Percentiles rank a stretch among this genome's conserved stretches.
Conservation (phyloP, 208 protist species). For the Leptomonas pyrrhocoris region DNA sequence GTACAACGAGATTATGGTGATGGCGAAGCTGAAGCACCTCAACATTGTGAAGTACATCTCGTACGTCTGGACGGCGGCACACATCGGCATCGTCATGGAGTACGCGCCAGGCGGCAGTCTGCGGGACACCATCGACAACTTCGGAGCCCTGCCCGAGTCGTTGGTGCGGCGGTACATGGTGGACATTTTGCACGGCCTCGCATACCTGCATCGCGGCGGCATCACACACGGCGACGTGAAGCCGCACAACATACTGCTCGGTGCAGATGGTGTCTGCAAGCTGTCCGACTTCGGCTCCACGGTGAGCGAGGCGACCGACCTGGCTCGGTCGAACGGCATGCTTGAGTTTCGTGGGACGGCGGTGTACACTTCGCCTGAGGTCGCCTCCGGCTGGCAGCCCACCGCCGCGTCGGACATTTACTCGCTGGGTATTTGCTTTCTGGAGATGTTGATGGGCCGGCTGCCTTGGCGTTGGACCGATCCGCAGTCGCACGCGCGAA, state of each 20-base stretch:
- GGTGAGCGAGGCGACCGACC: conserved; percentile 42
- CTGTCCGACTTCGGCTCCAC: conserved; percentile 89
- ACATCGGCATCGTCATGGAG: conserved; percentile 87
- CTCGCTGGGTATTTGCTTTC: conserved; percentile 77
- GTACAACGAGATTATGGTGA: conserved; percentile 60
- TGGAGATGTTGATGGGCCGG: conserved; percentile 79
- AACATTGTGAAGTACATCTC: conserved; percentile 86
- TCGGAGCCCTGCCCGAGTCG: conserved; percentile 55
- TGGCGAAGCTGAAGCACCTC: conserved; percentile 71
- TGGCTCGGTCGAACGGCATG: conserved; percentile 37
- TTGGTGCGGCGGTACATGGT: conserved; percentile 73
- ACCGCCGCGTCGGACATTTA: conserved; percentile 79
- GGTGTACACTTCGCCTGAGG: conserved; percentile 87
- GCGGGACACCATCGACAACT: conserved; percentile 68
- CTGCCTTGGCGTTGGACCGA: conserved; percentile 70
- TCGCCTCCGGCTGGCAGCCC: conserved; percentile 50
- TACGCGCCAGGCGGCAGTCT: conserved; percentile 82
- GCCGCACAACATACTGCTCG: conserved; percentile 87
- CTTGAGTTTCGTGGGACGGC: conserved; percentile 71
- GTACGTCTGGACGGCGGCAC: conserved; percentile 52
- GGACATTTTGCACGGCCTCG: conserved; percentile 77
- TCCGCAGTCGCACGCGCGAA: conserved; percentile 15
- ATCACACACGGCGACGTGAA: conserved; percentile 89
- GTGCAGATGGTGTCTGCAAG: conserved; percentile 81
- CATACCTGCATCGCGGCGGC: conserved; percentile 79